Evolutionary conservation across 768 basidiomycete genomes (phyloP), one percentile per base, ranked within the genome.

Genomic region (Hirschioporus abietinus): DNA sequence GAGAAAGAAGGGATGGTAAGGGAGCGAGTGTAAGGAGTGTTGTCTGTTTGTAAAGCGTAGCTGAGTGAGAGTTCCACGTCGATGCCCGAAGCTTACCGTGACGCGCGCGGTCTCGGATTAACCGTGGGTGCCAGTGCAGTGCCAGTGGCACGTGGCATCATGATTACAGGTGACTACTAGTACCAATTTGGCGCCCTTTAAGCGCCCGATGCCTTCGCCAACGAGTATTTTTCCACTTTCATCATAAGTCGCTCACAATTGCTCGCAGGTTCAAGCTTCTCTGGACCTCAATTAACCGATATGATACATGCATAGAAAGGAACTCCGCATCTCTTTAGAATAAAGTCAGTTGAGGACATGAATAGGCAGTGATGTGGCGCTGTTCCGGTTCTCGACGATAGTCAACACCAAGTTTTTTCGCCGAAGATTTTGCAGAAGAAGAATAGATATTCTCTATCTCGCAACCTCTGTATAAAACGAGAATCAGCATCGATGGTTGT

Each of bases 11-110:
- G 12, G 30, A 20, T 52, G 12, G 42, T 20, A 10, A 52, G 12
- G 20, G 42, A 52, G 20, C 20, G 42, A 52, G 12, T 52, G 12
- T 15, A 52, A 52, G 20, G 42, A 52, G 42, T 52, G 42, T 30
- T 15, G 42, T 52, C 12, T 12, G 42, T 52, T 52, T 52, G 42
- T 52, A 52, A 52, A 52, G 42, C 12, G 20, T 52, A 52, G 42
- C 42, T 52, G 42, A 52, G 42, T 52, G 42, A 52, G 42, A 52
- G 42, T 52, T 52, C 42, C 42, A 52, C 42, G 42, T 52, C 42
- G 42, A 52, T 20, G 42, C 42, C 42, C 42, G 42, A 52, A 52
- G 42, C 42, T 52, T 52, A 52, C n/a, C n/a, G n/a, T n/a, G n/a
- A n/a, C n/a, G n/a, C 42, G 42, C 42, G n/a, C 42, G 42, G 42